Percentiles rank a stretch among this genome's conserved stretches.
Evolutionary conservation across 495 filamentous ascomycete species (phyloP).

Genomic region (Sporormia fimetaria): DNA sequence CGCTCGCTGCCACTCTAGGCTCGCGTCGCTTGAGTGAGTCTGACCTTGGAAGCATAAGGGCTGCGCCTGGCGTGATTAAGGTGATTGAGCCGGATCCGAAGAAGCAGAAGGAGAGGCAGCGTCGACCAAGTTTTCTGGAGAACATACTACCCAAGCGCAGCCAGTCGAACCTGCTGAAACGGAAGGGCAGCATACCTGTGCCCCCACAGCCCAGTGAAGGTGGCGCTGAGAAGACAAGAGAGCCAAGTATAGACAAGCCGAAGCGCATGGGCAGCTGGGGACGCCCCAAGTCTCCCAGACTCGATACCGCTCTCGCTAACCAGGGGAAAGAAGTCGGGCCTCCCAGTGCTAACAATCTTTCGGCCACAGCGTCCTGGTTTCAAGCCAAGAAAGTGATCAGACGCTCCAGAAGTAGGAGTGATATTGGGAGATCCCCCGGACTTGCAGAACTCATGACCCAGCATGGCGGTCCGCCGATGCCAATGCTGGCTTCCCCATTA

Average conservation of each 20-base stretch:
- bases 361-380: constrained; percentile 37
- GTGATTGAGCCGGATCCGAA: constrained; percentile 10
- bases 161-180: constrained; percentile 26
- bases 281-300: constrained; percentile 25
- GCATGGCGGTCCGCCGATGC: constrained; percentile 49
- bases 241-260: constrained; percentile 15
- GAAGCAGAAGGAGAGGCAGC: constrained; percentile 21
- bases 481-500: constrained; percentile 37
- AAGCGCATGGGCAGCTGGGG: constrained; percentile 27
- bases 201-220: constrained; percentile 10
- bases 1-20: constrained; percentile 29
- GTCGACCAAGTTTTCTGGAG: constrained; percentile 26
- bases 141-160: constrained; percentile 22
- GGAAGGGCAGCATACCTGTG: constrained; percentile 22
- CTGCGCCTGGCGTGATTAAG: constrained; percentile 20
- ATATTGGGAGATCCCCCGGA: constrained; percentile 42
- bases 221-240: constrained; percentile 10
- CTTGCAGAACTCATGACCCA: constrained; percentile 36
- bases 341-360: constrained; percentile 37
- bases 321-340: constrained; percentile 14
- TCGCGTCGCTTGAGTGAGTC: constrained; percentile 29
- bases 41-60: constrained; percentile 26
- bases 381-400: constrained; percentile 41
- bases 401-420: constrained; percentile 64
- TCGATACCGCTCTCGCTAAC: constrained; percentile 25